Evolutionary conservation across 768 basidiomycete species (phyloP), one percentile per base, ranked within the genome.

Genomic region (Boletus bicolor): DNA sequence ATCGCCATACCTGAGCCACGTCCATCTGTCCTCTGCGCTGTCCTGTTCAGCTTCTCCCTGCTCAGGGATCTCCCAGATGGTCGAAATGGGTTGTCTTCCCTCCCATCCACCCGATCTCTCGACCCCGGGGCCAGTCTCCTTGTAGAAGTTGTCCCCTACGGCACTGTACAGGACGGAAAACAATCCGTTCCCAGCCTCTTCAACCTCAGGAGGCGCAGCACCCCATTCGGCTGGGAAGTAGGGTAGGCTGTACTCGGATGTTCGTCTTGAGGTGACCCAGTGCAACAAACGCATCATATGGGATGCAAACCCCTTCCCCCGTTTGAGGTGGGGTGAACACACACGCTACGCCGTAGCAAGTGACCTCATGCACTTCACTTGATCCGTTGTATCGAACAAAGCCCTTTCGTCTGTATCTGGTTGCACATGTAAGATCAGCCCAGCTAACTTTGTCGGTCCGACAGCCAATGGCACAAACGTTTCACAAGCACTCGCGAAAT

Each of bases 201-300:
- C 45, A 4, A 75, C 68, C 34, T 60, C 56, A 2, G 59, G 52
- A 5, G 82, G 82, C 32, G 76, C 74, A 1, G 64, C 47, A 8
- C 81, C 82, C 74, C 73, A 78, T 41, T 57, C 58, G 0, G 52
- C 46, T 7, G 80, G 79, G 72, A 73, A 75, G 49, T 51, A 41
- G 7, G 61, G 71, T 57, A 73, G 73, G 63, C 53, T 36, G 48
- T 39, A 9, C 65, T 65, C n/a, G 64, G 62, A 2, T 58, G 43
- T 42, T 56, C 60, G 28, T 8, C 72, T 68, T 11, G 78, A 77
- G 30, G 80, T 64, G 11, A 80, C 75, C 75, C 78, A 80, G 61
- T 86, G 84, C 39, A 86, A 53, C 17, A 86, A 72, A n/a, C 78
- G 72, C 83, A 85, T 82, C 83, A 85, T 82, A 57, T 83, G 81